Evolutionary conservation across 2,329 filamentous ascomycete genomes (phyloP).

Genomic region (Epicoccum sorghinum): DNA sequence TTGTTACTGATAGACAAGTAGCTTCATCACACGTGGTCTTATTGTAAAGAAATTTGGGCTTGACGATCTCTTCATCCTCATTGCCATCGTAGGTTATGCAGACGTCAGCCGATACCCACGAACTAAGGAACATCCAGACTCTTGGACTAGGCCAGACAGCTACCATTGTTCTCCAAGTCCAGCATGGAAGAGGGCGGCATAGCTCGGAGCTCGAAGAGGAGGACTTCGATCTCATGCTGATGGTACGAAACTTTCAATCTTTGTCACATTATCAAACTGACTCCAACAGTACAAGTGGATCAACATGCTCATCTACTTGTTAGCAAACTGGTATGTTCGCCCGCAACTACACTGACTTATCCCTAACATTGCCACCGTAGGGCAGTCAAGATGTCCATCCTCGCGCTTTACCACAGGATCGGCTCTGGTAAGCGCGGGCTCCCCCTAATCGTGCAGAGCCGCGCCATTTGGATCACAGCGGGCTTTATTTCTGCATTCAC

Average conservation of each 20-base stretch:
- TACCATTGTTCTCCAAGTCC: constrained; percentile 33
- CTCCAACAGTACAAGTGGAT: constrained; percentile 33
- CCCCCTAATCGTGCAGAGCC: constrained; percentile 30
- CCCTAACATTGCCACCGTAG: constrained; percentile 13
- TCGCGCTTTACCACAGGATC: constrained; percentile 37
- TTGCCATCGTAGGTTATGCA: constrained; percentile 26
- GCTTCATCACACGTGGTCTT: constrained; percentile 32
- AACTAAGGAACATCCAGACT: constrained; percentile 6
- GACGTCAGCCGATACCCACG: too few species aligned
- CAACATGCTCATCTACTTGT: constrained; percentile 35
- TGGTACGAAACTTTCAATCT: constrained; percentile 16
- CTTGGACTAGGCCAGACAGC: constrained; percentile 34
- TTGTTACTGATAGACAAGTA: background rate
- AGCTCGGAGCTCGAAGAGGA: constrained; percentile 21
- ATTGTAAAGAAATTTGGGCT: constrained; percentile 35
- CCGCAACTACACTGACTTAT: too few species aligned
- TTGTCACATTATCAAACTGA: constrained; percentile 5
- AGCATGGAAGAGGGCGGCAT: constrained; percentile 33
- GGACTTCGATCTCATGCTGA: constrained; percentile 30
- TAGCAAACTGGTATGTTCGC: constrained; percentile 33
- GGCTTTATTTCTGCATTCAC: constrained; percentile 29
- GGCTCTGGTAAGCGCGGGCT: constrained; percentile 31
- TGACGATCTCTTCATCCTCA: constrained; percentile 35
- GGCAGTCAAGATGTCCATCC: constrained; percentile 41
- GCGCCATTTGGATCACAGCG: constrained; percentile 28